These are phyloP conservation scores for Nowakowskiella sp. DNA, from an alignment of 192 early-diverging fungal species.

Conservation along the genomic window DNA sequence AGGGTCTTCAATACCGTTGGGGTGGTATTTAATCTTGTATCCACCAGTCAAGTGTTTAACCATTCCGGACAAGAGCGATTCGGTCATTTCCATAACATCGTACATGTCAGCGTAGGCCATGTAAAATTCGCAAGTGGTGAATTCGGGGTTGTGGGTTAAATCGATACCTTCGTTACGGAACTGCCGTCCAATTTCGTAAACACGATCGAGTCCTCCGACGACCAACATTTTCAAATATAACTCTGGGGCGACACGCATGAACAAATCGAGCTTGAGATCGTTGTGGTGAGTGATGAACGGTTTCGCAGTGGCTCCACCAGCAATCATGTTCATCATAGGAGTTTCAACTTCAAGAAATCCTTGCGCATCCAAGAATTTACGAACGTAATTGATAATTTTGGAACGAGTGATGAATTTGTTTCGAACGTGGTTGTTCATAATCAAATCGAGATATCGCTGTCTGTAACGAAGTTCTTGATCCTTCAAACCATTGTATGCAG, in stretches of 20 bases:
- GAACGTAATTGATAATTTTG: conserved; percentile 93
- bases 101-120: conserved; percentile 99
- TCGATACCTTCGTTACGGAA: conserved; percentile 99
- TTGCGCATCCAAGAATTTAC: conserved; percentile 86
- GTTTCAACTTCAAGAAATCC: conserved; percentile 99
- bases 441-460: conserved; percentile 95
- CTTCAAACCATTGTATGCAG: conserved; percentile 91
- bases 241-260: conserved; percentile 98
- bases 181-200: conserved; percentile 98
- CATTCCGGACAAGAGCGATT: conserved; percentile 79
- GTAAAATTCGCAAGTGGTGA: conserved; percentile 99
- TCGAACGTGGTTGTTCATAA: conserved; percentile 95
- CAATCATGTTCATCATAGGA: conserved; percentile 99
- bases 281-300: conserved; percentile 99
- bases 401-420: conserved; percentile 90
- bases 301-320: conserved; percentile 92
- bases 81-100: conserved; percentile 95
- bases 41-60: conserved; percentile 85
- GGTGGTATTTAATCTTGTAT: conserved; percentile 92
- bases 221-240: conserved; percentile 96
- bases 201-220: conserved; percentile 96
- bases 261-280: conserved; percentile 96
- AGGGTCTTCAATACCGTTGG: conserved; percentile 69
- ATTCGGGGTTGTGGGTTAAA: conserved; percentile 99
- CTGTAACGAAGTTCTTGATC: conserved; percentile 96